phyloP scores from a whole-genome alignment of 352 stramenopile species.

The Phytophthora sojae region DNA sequence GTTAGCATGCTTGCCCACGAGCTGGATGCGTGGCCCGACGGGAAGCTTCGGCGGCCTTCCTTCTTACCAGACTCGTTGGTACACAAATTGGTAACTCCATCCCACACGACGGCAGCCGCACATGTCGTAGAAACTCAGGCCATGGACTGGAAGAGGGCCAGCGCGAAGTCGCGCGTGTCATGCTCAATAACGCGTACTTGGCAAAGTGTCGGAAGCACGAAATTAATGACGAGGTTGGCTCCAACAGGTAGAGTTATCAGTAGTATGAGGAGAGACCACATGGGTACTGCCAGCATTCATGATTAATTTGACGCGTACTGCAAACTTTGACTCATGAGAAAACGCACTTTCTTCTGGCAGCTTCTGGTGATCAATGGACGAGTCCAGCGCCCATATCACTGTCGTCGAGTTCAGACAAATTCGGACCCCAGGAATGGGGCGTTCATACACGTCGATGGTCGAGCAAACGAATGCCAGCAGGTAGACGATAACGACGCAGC shows the following conservation, averaged over 20 bases:
- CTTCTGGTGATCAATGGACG: conserved; percentile 11
- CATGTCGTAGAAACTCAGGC: conserved; percentile 76
- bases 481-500: not conserved
- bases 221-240: conserved; percentile 62
- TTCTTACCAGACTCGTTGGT: conserved; percentile 52
- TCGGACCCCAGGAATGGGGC: not conserved
- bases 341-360: conserved; percentile 6
- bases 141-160: conserved; percentile 56
- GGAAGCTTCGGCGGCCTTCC: conserved; percentile 73
- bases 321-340: not conserved
- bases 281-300: conserved; percentile 38
- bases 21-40: conserved; percentile 72
- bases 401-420: not conserved
- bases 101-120: conserved; percentile 69
- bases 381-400: conserved; percentile 4
- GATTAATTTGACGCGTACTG: not conserved
- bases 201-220: conserved; percentile 49
- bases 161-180: conserved; percentile 71
- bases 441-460: not conserved
- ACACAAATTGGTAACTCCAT: conserved; percentile 69
- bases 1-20: conserved; percentile 71
- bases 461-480: not conserved
- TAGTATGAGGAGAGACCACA: conserved; percentile 40
- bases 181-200: conserved; percentile 53
- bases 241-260: conserved; percentile 43